Percentiles rank a stretch among this genome's conserved stretches.
Evolutionary conservation across 129 eudicot species (phyloP).

Genomic region (Arctium minus): DNA sequence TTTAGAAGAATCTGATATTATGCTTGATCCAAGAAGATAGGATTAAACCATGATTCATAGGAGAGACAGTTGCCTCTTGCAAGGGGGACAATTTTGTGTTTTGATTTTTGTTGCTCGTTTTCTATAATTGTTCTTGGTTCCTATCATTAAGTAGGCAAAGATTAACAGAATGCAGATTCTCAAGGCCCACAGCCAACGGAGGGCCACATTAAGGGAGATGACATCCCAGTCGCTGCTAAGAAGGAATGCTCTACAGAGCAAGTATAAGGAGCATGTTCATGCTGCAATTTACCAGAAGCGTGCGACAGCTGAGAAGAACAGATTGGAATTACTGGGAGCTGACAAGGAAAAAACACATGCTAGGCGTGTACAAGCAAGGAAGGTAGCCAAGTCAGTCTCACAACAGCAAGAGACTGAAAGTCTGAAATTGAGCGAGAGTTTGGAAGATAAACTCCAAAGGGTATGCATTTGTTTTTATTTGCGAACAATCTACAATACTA

Average conservation of each 20-base stretch:
- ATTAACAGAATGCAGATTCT: constrained; percentile 34
- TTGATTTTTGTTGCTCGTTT: neutral
- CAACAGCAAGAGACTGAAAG: constrained; percentile 40
- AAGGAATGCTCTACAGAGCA: constrained; percentile 11
- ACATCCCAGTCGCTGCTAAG: constrained; percentile 59
- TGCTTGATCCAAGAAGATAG: neutral
- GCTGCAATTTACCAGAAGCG: constrained; percentile 25
- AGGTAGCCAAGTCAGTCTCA: constrained; percentile 49
- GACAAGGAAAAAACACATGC: constrained; percentile 65
- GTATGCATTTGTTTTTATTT: constrained; percentile 31
- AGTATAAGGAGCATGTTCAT: constrained; percentile 4
- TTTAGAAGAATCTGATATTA: neutral
- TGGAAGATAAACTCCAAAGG: constrained; percentile 73
- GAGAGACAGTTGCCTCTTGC: neutral
- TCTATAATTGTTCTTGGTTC: neutral
- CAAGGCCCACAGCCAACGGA: constrained; percentile 57
- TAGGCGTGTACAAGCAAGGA: constrained; percentile 53
- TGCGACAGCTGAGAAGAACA: constrained; percentile 17
- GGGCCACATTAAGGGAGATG: constrained; percentile 73
- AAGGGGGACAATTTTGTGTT: neutral
- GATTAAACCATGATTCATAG: neutral
- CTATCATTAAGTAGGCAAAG: constrained; percentile 2
- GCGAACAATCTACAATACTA: neutral
- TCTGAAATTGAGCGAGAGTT: constrained; percentile 47
- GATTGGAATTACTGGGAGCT: constrained; percentile 52